Evolutionary conservation across 2,329 filamentous ascomycete species (phyloP), one percentile per base, ranked within the genome.

Genomic region (Sordariomycetes sp.): DNA sequence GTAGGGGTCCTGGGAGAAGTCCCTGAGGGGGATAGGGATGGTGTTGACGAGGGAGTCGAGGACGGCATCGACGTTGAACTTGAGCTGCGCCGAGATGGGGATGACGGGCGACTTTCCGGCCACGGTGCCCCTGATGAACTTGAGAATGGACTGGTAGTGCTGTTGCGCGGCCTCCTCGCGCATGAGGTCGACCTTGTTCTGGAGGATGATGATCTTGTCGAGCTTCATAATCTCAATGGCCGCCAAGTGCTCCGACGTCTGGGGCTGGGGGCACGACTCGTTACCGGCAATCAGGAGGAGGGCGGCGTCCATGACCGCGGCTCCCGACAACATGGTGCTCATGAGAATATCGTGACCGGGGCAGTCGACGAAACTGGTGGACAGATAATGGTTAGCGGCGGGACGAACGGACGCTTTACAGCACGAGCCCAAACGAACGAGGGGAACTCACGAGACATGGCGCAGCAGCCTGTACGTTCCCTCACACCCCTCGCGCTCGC

Each of bases 171-270:
- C 89, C 70, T 97, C 92, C 79, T 96, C 89, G 66, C 90, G 84
- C 90, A 99, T 97, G 65, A 99, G 76, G 70, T 99, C 94, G 67
- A 99, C 94, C 82, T 99, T 99, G 79, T 99, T 99, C 75, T 99
- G 94, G 59, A 99, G 83, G 68, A 99, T 97, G 71, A 99, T 96
- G 74, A 99, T 96, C 77, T 99, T 95, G 73, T 95, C 90, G 62
- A 99, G 84, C 81, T 99, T 99, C 94, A 99, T 99, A 70, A 99
- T 99, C 74, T 99, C 94, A 69, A 99, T 97, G 63, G 94, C 94
- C 63, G 94, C 94, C 77, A 99, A 80, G 80, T 99, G 94, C 77
- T 99, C 94, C 25, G 92, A 96, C 20, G 94, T 99, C 76, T 99
- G 94, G 55, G 94, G 94, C 74, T 99, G 94, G 36, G 94, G 94